Evolutionary conservation across 768 basidiomycete species (phyloP).

Genomic region (Leccinum boreale): DNA sequence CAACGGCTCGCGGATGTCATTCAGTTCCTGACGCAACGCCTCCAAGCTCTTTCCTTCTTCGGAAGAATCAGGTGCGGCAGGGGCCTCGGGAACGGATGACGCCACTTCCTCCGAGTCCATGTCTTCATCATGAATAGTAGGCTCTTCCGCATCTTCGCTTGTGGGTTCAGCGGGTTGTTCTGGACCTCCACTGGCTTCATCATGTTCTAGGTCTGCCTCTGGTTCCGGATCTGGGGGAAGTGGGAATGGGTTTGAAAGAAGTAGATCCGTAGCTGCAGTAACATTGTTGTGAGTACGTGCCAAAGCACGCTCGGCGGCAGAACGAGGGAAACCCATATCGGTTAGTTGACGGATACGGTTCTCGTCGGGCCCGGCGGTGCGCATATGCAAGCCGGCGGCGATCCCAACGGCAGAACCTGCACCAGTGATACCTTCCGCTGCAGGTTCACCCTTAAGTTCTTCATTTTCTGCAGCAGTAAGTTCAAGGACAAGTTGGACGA

Average conservation of each 20-base stretch:
- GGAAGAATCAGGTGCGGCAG: constrained; percentile 9
- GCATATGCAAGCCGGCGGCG: constrained; percentile 33
- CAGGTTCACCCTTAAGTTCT: constrained; percentile 49
- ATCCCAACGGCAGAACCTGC: constrained; percentile 30
- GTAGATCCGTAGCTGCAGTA: constrained; percentile 80
- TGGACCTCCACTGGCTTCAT: constrained; percentile 11
- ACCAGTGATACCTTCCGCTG: constrained; percentile 33
- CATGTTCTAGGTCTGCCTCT: constrained; percentile 19
- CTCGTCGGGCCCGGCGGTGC: constrained; percentile 62
- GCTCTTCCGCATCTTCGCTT: constrained; percentile 23
- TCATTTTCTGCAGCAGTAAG: constrained; percentile 82
- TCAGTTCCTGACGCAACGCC: constrained; percentile 64
- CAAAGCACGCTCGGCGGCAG: constrained; percentile 81
- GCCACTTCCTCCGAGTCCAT: constrained; percentile 23
- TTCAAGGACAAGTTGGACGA: constrained; percentile 76
- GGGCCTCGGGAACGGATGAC: constrained; percentile 17
- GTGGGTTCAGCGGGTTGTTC: constrained; percentile 31
- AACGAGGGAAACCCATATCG: constrained; percentile 97
- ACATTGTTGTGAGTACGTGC: constrained; percentile 85
- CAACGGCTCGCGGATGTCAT: constrained; percentile 62
- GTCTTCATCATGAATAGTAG: constrained; percentile 26
- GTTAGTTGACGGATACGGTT: constrained; percentile 75
- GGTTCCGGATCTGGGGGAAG: constrained; percentile 58
- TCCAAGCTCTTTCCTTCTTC: constrained; percentile 46
- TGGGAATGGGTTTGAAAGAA: constrained; percentile 79